phyloP scores from a whole-genome alignment of 495 filamentous ascomycete species.

The Endocarpon pusillum region DNA sequence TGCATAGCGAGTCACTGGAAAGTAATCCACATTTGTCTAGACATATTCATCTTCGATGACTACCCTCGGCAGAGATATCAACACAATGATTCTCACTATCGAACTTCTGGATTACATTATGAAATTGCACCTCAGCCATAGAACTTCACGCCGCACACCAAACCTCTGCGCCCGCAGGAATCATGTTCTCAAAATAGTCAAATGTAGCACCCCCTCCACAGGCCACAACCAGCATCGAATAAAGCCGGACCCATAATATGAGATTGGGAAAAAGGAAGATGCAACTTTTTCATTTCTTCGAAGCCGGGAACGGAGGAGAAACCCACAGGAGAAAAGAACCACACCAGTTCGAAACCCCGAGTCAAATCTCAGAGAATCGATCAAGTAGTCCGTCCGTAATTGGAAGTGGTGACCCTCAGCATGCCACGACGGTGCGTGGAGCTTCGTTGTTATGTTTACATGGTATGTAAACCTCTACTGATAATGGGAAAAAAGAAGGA shows the following conservation, averaged over 20 bases:
- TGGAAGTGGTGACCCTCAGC: background rate
- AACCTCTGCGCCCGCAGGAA: too few relatives aligned
- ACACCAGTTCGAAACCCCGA: background rate
- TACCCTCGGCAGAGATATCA: too few relatives aligned
- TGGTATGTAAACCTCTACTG: slow-evolving; percentile 2
- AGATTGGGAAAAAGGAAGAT: background rate
- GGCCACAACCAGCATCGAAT: background rate
- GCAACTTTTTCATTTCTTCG: slow-evolving; percentile 1
- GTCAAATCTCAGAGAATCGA: background rate
- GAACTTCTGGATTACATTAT: too few relatives aligned
- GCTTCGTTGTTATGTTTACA: slow-evolving; percentile 1
- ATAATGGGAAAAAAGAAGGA: background rate
- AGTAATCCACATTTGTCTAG: too few relatives aligned
- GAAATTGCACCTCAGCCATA: too few relatives aligned
- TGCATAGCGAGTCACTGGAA: too few relatives aligned
- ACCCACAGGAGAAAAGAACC: slow-evolving; percentile 1
- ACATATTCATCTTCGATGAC: too few relatives aligned
- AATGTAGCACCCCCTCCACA: slow-evolving; percentile 2
- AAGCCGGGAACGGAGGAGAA: slow-evolving; percentile 2
- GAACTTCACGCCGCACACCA: too few relatives aligned
- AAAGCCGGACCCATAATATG: background rate
- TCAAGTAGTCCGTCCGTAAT: background rate
- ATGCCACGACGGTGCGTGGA: background rate
- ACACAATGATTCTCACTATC: too few relatives aligned
- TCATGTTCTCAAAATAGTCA: too few relatives aligned